Evolutionary conservation across 345 rosid species (phyloP), one percentile per base, ranked within the genome.

Genomic region (Turnera subulata): DNA sequence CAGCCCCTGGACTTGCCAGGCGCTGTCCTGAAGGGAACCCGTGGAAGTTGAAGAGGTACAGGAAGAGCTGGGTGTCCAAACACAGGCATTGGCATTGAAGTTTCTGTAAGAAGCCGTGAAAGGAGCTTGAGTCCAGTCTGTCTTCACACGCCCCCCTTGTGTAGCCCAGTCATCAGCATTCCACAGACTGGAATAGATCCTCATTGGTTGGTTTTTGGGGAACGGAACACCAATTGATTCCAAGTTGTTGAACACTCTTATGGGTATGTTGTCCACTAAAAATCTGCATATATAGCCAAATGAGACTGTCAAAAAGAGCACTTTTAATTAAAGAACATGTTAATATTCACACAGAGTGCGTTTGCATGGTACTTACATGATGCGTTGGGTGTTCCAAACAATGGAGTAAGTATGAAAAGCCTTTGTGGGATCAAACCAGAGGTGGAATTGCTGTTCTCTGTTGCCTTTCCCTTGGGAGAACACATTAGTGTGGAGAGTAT

Each of bases 91-190:
- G 21, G 56, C 56, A 1, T 53, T 53, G 40, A 53, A 35, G 33
- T 53, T 53, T 35, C 43, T 53, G 44, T 33, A 53, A 19, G 56
- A 53, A 14, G 56, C 26, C 32, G 9, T 46, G 44, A 20, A 58
- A 15, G 62, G 62, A 58, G 53, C 38, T 29, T 58, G 40, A 26
- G 62, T 46, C 62, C 62, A 58, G 9, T 58, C 44, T 13, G 62
- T 58, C 62, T 58, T 58, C 29, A 58, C 53, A 13, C 45, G 53
- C 21, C 62, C 62, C 33, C 62, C 62, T 10, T 29, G 19, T 16
- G 62, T 46, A 2, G 62, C 62, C 62, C 62, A 58, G 6, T 58
- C 62, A 46, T 58, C 62, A 19, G 53, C 62, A 33, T 58, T 58
- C 62, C 62, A 58, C 0, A 58, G 53, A 32, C 53, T 58, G 2